These are phyloP conservation scores for Rhizopus sp. DNA, from an alignment of 371 early-diverging fungal species.

Conservation along the genomic window DNA sequence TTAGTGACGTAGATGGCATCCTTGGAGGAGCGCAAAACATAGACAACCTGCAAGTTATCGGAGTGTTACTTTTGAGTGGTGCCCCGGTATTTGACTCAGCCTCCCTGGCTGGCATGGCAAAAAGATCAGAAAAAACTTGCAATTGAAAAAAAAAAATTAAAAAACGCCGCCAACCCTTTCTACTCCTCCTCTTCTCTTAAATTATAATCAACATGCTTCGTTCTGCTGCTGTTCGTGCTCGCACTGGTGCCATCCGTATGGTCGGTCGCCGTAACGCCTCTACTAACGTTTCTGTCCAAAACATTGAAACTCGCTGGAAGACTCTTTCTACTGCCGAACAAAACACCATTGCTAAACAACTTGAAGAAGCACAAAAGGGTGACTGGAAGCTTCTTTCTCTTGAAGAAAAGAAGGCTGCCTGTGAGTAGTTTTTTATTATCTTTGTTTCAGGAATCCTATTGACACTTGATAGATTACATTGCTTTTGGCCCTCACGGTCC, in stretches of 20 bases:
- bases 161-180: slow-evolving; percentile 12
- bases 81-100: slow-evolving; percentile 5
- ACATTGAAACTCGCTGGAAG: slow-evolving; percentile 83
- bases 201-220: slow-evolving; percentile 39
- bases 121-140: neutral
- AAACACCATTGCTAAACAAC: slow-evolving; percentile 77
- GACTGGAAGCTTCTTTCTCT: slow-evolving; percentile 92
- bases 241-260: slow-evolving; percentile 30
- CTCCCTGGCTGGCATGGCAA: neutral
- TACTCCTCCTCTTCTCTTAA: slow-evolving; percentile 20
- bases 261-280: slow-evolving; percentile 49
- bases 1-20: too few species aligned
- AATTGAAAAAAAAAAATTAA: neutral
- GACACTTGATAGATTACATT: slow-evolving; percentile 67
- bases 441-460: neutral
- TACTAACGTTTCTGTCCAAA: slow-evolving; percentile 65
- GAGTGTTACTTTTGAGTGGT: neutral
- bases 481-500: slow-evolving; percentile 95
- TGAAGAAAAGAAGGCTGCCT: slow-evolving; percentile 92
- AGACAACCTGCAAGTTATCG: too few species aligned
- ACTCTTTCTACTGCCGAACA: slow-evolving; percentile 85
- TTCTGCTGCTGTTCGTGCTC: slow-evolving; percentile 40
- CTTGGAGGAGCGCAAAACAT: too few species aligned
- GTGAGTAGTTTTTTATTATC: slow-evolving; percentile 54
- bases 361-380: slow-evolving; percentile 85